A percentile compares a stretch with the other conserved stretches of the same genome.
Evolutionary conservation across 257 asterid genomes (phyloP).

Genomic region (Nemophila menziesii): DNA sequence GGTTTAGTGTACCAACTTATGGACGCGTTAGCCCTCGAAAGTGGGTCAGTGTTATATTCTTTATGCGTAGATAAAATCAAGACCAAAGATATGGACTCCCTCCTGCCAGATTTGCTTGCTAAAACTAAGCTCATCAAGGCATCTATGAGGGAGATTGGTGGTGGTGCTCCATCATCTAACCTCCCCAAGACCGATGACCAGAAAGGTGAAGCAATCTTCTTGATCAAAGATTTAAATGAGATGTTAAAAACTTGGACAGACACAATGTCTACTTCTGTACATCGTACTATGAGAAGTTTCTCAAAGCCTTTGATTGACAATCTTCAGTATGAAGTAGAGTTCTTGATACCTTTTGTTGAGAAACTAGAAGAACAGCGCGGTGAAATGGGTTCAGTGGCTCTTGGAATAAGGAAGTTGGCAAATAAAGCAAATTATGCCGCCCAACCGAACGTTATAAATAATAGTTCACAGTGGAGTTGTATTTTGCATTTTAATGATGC

Average conservation of each 20-base stretch:
- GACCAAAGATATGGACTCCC: background rate
- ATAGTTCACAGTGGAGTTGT: background rate
- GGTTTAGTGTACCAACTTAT: background rate
- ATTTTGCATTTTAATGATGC: background rate
- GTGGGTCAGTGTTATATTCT: background rate
- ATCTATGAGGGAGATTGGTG: background rate
- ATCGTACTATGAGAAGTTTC: background rate
- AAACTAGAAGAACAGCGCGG: background rate
- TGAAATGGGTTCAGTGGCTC: background rate
- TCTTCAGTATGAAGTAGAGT: background rate
- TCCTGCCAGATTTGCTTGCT: background rate
- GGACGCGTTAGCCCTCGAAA: background rate
- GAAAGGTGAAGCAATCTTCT: constrained; percentile 3
- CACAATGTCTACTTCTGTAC: too few relatives aligned
- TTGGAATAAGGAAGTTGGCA: background rate
- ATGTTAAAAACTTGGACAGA: background rate
- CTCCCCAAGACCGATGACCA: constrained; percentile 11
- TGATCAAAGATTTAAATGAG: constrained; percentile 5
- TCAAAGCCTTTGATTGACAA: background rate
- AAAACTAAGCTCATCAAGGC: background rate
- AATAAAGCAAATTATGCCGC: constrained; percentile 4
- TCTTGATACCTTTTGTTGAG: background rate
- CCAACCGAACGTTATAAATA: background rate
- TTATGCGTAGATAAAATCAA: background rate
- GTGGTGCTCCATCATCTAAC: background rate